These are phyloP conservation scores for Botrytis tulipae DNA, from an alignment of 2,329 filamentous ascomycete species.

Conservation along the genomic window DNA sequence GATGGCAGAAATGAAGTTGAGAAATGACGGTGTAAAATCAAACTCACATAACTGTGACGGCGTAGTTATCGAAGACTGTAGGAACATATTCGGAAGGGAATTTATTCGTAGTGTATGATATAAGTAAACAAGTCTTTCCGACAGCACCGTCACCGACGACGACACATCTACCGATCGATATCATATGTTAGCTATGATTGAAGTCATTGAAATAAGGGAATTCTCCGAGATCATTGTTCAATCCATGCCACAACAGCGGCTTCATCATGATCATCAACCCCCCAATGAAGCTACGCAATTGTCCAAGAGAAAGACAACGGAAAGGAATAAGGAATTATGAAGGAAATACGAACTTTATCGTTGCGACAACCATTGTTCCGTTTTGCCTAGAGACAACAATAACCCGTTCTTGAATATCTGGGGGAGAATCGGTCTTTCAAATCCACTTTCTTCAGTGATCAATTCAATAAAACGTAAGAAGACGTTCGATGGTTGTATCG, in stretches of 20 bases:
- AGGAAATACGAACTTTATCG: constrained; percentile 55
- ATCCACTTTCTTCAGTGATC: neutral
- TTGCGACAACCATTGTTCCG: constrained; percentile 52
- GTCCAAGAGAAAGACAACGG: neutral
- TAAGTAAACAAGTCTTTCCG: constrained; percentile 97
- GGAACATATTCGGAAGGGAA: constrained; percentile 99
- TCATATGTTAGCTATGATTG: constrained; percentile 17
- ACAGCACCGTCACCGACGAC: constrained; percentile 99
- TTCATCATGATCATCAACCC: neutral
- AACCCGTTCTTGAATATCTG: neutral
- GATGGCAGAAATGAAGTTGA: neutral
- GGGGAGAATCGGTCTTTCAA: neutral
- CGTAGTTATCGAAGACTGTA: constrained; percentile 99
- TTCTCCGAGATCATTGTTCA: neutral
- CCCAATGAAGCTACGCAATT: neutral
- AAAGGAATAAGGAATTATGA: constrained; percentile 12
- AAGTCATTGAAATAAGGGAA: neutral
- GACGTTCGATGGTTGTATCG: neutral
- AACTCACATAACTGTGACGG: constrained; percentile 97
- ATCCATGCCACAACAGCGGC: neutral
- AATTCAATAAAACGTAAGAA: neutral
- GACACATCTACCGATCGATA: constrained; percentile 69
- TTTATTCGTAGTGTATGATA: constrained; percentile 99
- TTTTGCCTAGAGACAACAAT: neutral
- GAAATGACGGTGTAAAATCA: constrained; percentile 3